A percentile compares a stretch with the other conserved stretches of the same genome.
These are phyloP conservation scores for Botryobasidium botryosum DNA, from an alignment of 768 basidiomycete genomes.

Conservation along the genomic window DNA sequence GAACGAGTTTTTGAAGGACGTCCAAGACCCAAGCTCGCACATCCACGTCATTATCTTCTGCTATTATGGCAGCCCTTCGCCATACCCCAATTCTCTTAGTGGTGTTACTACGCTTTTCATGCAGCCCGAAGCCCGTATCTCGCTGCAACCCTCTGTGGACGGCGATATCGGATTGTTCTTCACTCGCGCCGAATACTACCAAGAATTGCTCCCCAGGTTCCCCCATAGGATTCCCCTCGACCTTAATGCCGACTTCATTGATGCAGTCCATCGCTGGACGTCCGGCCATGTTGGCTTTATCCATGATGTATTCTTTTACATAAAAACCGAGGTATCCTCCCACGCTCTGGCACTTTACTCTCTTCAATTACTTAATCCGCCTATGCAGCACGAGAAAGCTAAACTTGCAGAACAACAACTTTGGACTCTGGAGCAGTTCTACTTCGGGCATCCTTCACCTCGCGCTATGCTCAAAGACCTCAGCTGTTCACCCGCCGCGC, in stretches of 20 bases:
- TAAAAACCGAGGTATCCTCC: too few species aligned
- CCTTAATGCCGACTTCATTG: background rate
- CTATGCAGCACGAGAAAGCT: too few species aligned
- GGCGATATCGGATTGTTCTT: background rate
- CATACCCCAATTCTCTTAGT: background rate
- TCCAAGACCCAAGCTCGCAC: background rate
- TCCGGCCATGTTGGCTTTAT: background rate
- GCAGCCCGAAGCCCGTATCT: background rate
- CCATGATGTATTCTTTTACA: too few species aligned
- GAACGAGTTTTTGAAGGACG: background rate
- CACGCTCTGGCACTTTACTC: too few species aligned
- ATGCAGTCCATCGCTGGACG: background rate
- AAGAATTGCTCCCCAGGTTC: background rate
- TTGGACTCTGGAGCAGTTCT: too few species aligned
- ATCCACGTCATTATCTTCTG: slow-evolving; percentile 4
- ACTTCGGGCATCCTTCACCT: too few species aligned
- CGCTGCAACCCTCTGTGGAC: background rate
- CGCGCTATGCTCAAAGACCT: too few species aligned
- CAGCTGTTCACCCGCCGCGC: too few species aligned
- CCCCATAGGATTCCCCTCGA: background rate
- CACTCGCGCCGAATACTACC: background rate
- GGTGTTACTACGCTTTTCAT: too few species aligned
- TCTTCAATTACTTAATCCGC: too few species aligned
- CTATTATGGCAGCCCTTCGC: slow-evolving; percentile 4
- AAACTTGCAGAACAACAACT: too few species aligned